Base-by-base conservation (phyloP, 345 rosid species). In the Cardiospermum halicacabum region DNA sequence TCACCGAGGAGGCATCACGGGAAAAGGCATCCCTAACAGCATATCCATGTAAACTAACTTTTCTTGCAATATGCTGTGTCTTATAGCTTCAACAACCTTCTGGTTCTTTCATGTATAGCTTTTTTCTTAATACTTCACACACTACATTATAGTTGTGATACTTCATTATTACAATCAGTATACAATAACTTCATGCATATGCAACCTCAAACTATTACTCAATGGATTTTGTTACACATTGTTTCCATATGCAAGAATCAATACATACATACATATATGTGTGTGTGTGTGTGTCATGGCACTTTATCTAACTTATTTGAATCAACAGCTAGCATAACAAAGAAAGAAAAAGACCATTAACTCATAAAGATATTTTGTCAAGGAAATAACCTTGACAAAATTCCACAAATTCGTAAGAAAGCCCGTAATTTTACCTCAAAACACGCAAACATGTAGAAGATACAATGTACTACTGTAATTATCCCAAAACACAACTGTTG, bases 1-100 rank as follows among this genome's bases (percentile, higher is more conserved):
- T 25, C 47, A 69, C 31, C 67, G 28, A 42, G 69, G 9, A 25
- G 83, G 84, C 24, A 60, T 77, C 32, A 75, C 73, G 3, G 81
- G 81, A 31, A 77, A 48, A 63, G 89, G 87, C 28, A 78, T 84
- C 42, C 89, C 89, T 6, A 82, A 78, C 59, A 82, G 89, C 71
- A 80, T 82, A 63, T 73, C 84, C 31, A 79, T 78, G 51, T 83
- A 49, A 18, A n/a, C 42, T 36, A 26, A 31, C 22, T 3, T 36
- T 24, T 21, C 30, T 66, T 37, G 32, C 3, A 24, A 16, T 7
- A 34, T 25, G 27, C 18, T 3, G 26, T 51, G 13, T 19, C 13
- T 34, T 67, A 11, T 5, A 58, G 6, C 21, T 27, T 34, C 34
- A 62, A 53, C 43, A 49, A 13, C 28, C 21, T 22, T 48, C n/a